Evolutionary conservation across 2,329 filamentous ascomycete genomes (phyloP).

Genomic region (Xylaria sp.): DNA sequence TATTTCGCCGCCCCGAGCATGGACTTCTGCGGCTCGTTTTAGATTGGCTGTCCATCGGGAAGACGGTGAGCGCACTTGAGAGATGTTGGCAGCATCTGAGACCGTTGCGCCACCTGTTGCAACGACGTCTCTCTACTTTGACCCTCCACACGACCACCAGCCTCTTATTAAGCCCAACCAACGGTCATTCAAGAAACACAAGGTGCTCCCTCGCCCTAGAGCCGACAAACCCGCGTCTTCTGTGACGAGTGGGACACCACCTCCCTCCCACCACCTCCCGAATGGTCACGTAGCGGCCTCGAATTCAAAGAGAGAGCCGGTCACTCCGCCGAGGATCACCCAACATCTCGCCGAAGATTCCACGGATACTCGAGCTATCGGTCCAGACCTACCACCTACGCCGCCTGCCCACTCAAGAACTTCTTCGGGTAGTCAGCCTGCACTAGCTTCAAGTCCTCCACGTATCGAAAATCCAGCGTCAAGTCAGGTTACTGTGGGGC

Average conservation of each 20-base stretch:
- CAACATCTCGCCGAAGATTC: slow-evolving; percentile 54
- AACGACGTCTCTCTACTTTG: slow-evolving; percentile 48
- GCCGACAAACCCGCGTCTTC: slow-evolving; percentile 42
- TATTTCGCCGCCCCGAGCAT: slow-evolving; percentile 41
- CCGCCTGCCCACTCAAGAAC: slow-evolving; percentile 70
- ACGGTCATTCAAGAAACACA: slow-evolving; percentile 53
- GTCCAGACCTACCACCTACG: slow-evolving; percentile 69
- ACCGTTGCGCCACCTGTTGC: slow-evolving; percentile 45
- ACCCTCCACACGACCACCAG: slow-evolving; percentile 44
- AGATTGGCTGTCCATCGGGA: slow-evolving; percentile 32
- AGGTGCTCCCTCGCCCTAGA: slow-evolving; percentile 54
- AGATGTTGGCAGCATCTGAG: slow-evolving; percentile 49
- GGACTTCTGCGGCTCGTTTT: slow-evolving; percentile 39
- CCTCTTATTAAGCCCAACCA: slow-evolving; percentile 44
- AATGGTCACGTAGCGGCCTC: slow-evolving; percentile 47
- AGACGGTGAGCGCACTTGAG: slow-evolving; percentile 22
- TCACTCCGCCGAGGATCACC: slow-evolving; percentile 56
- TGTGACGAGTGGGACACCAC: slow-evolving; percentile 27
- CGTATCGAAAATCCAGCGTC: slow-evolving; percentile 53
- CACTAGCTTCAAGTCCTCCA: slow-evolving; percentile 56
- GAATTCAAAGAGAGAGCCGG: slow-evolving; percentile 49
- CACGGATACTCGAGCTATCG: slow-evolving; percentile 55
- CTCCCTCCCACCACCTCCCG: slow-evolving; percentile 44
- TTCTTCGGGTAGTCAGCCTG: slow-evolving; percentile 64
- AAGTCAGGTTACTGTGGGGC: slow-evolving; percentile 53